Evolutionary conservation across 768 basidiomycete genomes (phyloP), one percentile per base, ranked within the genome.

Genomic region (Termitomyces sp.): DNA sequence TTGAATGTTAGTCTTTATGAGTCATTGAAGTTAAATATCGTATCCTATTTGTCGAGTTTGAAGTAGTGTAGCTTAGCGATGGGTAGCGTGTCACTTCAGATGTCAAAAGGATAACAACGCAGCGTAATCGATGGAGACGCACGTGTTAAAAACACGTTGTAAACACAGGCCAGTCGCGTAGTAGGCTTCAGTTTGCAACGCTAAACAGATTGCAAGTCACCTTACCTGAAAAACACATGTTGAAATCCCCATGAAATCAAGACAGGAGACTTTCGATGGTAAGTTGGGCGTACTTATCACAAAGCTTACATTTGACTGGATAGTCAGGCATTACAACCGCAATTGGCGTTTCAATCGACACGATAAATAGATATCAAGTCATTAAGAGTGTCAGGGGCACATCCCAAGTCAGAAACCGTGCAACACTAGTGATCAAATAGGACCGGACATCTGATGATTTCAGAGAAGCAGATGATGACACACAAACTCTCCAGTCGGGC

Each of bases 81-180:
- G 55, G 34, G 3, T 46, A 55, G 50, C 49, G 53, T 58, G 46
- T 47, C n/a, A 51, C 53, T 44, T 55, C 32, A 26, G 53, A 53
- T 55, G 46, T 29, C 26, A 50, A 20, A 39, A 29, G 29, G n/a
- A n/a, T n/a, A 36, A 58, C 46, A 48, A n/a, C 39, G 39, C 58
- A 61, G 57, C 46, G 53, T 58, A 62, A 69, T 68, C 67, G 67
- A 69, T 67, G 64, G 61, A 60, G 55, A 64, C 69, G 69, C 67
- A 6, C 6, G 68, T 66, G 68, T 62, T n/a, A 58, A 24, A 41
- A 53, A 60, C 68, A 69, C 68, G 68, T 63, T 68, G 60, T 55
- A 18, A 26, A 16, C 53, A 50, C 29, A 29, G n/a, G 54, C 55
- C 46, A 58, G 43, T 54, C 48, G 49, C 56, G 22, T 42, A 41